phyloP scores from a whole-genome alignment of 495 filamentous ascomycete genomes.

The Niebla homalea region DNA sequence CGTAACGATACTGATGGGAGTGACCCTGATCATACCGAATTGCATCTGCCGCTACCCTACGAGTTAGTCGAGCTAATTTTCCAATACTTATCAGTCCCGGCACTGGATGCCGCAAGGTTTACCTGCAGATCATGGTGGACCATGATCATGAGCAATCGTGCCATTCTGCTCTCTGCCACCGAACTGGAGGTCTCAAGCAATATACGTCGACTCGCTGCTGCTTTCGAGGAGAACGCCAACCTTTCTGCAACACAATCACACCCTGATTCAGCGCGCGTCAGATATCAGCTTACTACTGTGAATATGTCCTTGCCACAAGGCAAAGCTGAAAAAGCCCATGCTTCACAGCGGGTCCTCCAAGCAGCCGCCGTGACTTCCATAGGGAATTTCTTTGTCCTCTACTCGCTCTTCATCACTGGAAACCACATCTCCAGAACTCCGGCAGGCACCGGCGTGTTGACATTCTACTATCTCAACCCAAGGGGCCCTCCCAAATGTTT shows the following conservation, averaged over 20 bases:
- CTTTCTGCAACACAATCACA: neutral
- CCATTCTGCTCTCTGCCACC: slow-evolving; percentile 1
- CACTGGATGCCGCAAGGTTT: slow-evolving; percentile 6
- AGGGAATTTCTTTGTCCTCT: too few relatives aligned
- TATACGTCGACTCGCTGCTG: neutral
- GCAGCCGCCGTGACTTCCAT: too few relatives aligned
- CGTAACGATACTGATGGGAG: too few relatives aligned
- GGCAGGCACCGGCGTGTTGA: too few relatives aligned
- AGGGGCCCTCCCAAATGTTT: too few relatives aligned
- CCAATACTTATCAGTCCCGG: slow-evolving; percentile 1
- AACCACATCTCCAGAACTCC: too few relatives aligned
- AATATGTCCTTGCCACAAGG: too few relatives aligned
- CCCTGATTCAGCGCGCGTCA: slow-evolving; percentile 3
- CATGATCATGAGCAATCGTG: slow-evolving; percentile 3
- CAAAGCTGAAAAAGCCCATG: too few relatives aligned
- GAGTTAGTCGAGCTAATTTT: slow-evolving; percentile 7
- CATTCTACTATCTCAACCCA: too few relatives aligned
- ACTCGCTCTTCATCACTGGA: too few relatives aligned
- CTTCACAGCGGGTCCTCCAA: too few relatives aligned
- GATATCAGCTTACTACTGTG: neutral
- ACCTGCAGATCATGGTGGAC: slow-evolving; percentile 3
- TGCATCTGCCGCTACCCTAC: neutral
- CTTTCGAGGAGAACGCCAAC: neutral
- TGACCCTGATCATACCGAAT: too few relatives aligned
- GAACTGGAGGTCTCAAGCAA: neutral